Base-by-base conservation (phyloP, 257 asterid genomes). In the Solanum chilense region DNA sequence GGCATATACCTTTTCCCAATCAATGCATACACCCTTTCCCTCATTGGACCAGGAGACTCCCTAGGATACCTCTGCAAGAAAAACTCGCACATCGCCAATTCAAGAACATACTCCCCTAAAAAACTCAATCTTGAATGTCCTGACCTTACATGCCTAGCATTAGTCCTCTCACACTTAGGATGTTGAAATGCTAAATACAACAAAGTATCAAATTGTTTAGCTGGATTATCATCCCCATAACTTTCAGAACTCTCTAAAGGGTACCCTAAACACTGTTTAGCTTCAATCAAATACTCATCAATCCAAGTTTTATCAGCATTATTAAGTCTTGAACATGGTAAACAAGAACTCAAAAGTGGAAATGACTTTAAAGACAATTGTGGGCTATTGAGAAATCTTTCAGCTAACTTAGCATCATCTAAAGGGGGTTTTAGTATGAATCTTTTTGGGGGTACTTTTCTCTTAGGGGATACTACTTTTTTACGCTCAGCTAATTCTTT, bases 11-110 rank as follows among this genome's bases (percentile, higher is more conserved):
- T 95, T 93, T 97, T 97, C 92, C 99, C 99, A 85, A 95, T 95
- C 89, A 97, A 42, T 44, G 97, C 97, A 90, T 88, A 97, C 52
- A 95, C 98, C 88, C 99, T 94, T 92, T 97, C 99, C 94, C 99
- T 93, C 99, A 96, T 95, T 6, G 99, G 99, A 29, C 99, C 98
- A 2, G 99, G 99, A 0, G 99, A 94, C 64, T 97, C 99, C 93
- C 98, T 93, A 12, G 99, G 99, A 86, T 96, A 97, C 78, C 98
- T 88, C 89, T 97, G 99, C 96, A 97, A 66, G 93, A 94, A 95
- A 90, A 96, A 96, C 92, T 97, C 99, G 82, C 99, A 96, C 89
- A 96, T 80, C 0, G 96, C 98, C 90, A 95, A 82, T 86, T 97
- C 99, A 90, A 97, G 86, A 77, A 96, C 98, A 87, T 92, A 95